These are phyloP conservation scores for Eremochloa ophiuroides DNA, from an alignment of 176 grass and related monocot genomes.

Conservation along the genomic window DNA sequence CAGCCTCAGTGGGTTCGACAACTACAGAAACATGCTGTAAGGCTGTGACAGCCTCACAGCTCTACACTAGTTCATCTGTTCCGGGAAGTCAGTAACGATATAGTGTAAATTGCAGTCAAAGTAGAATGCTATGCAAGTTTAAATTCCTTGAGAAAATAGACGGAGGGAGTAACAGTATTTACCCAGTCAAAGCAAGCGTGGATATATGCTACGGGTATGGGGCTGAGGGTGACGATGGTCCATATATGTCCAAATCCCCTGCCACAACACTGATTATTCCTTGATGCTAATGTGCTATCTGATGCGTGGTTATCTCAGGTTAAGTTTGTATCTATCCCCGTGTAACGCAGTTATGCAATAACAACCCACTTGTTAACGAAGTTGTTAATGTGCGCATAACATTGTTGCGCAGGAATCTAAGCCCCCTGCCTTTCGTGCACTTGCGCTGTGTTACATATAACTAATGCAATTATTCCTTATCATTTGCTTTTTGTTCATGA, in stretches of 20 bases:
- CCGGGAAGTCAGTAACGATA: no score
- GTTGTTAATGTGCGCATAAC: conserved; percentile 28
- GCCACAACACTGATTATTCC: conserved; percentile 15
- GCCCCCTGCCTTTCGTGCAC: conserved; percentile 9
- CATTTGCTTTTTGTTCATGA: conserved; percentile 42
- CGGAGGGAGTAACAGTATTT: no score
- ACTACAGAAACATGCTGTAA: no score
- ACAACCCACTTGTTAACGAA: conserved; percentile 30
- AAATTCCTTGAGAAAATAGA: no score
- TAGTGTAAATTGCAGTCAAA: no score
- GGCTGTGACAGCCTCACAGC: no score
- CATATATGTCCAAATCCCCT: neutral
- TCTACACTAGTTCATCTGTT: no score
- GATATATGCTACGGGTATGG: no score
- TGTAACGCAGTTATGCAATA: conserved; percentile 20
- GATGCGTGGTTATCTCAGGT: conserved; percentile 39
- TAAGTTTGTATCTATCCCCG: neutral
- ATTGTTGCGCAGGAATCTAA: conserved; percentile 24
- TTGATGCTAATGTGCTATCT: conserved; percentile 34
- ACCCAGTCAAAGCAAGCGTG: no score
- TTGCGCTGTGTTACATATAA: conserved; percentile 26
- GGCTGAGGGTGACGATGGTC: no score
- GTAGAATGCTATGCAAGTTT: no score
- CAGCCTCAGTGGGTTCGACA: no score
- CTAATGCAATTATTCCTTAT: conserved; percentile 29